These are phyloP conservation scores for Aspergillus tubingensis DNA, from an alignment of 2,329 filamentous ascomycete species.

Conservation along the genomic window DNA sequence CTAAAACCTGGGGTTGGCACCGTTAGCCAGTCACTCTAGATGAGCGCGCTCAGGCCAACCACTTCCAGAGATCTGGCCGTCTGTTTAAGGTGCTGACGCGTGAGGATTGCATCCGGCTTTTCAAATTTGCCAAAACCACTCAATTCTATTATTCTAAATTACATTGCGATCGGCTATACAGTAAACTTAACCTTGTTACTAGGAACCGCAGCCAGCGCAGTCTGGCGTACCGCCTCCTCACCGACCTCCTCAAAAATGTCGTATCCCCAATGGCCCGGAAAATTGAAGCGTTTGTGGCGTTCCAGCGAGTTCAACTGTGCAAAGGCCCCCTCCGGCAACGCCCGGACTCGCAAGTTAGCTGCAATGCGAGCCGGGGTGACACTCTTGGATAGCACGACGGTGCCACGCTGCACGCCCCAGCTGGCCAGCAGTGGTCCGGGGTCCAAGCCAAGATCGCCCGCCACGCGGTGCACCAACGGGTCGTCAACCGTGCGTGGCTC, in stretches of 20 bases:
- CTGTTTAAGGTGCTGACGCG: not conserved
- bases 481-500: constrained; percentile 55
- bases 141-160: not conserved
- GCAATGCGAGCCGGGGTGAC: constrained; percentile 49
- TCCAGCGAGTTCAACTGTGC: constrained; percentile 29
- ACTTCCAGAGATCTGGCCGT: not conserved
- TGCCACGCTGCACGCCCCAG: constrained; percentile 57
- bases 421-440: constrained; percentile 56
- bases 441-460: constrained; percentile 61
- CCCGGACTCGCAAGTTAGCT: constrained; percentile 11
- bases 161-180: constrained; percentile 15
- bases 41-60: not conserved
- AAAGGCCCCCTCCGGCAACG: constrained; percentile 29
- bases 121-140: not conserved
- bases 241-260: constrained; percentile 40
- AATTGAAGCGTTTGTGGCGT: constrained; percentile 38
- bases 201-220: constrained; percentile 18
- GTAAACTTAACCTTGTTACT: constrained; percentile 26
- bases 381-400: constrained; percentile 56
- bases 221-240: constrained; percentile 22
- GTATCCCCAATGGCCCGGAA: constrained; percentile 32
- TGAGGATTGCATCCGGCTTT: not conserved
- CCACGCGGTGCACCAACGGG: constrained; percentile 60
- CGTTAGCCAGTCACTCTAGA: not conserved
- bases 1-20: not conserved